Percentiles rank a stretch among this genome's conserved stretches.
These are phyloP conservation scores for Mycena capillaripes DNA, from an alignment of 768 basidiomycete species.

Conservation along the genomic window DNA sequence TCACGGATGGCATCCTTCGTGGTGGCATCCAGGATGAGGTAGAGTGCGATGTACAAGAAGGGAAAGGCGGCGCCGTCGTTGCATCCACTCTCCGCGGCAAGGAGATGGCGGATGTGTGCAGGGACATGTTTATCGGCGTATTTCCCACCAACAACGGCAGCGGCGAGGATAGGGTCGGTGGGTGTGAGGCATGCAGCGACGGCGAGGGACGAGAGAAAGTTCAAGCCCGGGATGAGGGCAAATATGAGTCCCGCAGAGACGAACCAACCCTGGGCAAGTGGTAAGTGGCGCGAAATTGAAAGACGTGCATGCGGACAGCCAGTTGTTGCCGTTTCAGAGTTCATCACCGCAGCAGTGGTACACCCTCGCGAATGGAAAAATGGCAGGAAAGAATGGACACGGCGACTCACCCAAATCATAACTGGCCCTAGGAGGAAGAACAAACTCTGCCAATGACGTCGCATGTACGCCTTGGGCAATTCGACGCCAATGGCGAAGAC, in stretches of 20 bases:
- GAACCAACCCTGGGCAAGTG: conserved; percentile 84
- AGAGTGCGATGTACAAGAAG: conserved; percentile 91
- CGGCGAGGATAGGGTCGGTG: conserved; percentile 94
- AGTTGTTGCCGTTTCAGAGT: background rate
- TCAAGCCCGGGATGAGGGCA: conserved; percentile 89
- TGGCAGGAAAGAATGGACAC: background rate
- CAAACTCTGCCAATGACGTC: conserved; percentile 92
- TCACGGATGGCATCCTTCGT: conserved; percentile 79
- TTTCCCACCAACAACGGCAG: conserved; percentile 94
- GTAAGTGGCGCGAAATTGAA: conserved; percentile 20
- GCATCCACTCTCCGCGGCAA: conserved; percentile 88
- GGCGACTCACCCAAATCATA: conserved; percentile 82
- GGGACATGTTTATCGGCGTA: conserved; percentile 99
- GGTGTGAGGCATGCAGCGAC: conserved; percentile 95
- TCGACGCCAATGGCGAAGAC: conserved; percentile 99
- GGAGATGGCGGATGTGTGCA: conserved; percentile 76
- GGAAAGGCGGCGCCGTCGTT: conserved; percentile 99
- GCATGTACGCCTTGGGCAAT: conserved; percentile 95
- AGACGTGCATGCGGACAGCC: conserved; percentile 18
- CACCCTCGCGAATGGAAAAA: background rate
- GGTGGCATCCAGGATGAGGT: conserved; percentile 79
- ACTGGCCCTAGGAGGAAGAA: conserved; percentile 86
- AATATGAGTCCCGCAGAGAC: conserved; percentile 93
- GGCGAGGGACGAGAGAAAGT: conserved; percentile 90
- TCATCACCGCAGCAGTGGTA: background rate